Percentiles rank a stretch among this genome's conserved stretches.
Conservation (phyloP, 306 rosid genomes). For the Acacia crassicarpa region DNA sequence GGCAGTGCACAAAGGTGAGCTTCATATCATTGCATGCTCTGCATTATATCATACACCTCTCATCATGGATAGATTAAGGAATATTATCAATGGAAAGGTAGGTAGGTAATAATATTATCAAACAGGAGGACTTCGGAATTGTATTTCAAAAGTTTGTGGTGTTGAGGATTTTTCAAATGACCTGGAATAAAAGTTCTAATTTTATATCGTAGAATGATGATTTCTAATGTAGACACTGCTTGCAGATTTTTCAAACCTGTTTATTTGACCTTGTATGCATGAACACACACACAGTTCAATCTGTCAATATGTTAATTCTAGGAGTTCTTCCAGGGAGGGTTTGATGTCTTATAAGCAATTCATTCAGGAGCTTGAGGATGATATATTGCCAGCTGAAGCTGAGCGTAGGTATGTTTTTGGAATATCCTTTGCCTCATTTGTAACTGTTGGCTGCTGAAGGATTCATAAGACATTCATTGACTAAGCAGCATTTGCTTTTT, state of each 20-base stretch:
- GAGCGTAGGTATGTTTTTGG: constrained; percentile 76
- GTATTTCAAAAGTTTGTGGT: background rate
- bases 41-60: background rate
- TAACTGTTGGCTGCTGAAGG: background rate
- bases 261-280: background rate
- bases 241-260: background rate
- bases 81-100: constrained; percentile 10
- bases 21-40: constrained; percentile 1
- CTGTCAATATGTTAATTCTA: constrained; percentile 28
- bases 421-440: constrained; percentile 16
- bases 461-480: constrained; percentile 18
- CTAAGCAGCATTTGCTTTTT: constrained; percentile 8
- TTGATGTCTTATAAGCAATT: constrained; percentile 96
- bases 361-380: constrained; percentile 99
- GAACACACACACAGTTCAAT: background rate
- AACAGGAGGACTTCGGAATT: background rate
- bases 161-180: background rate
- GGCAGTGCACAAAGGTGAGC: constrained; percentile 47
- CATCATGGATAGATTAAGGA: background rate
- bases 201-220: background rate
- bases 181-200: background rate
- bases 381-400: constrained; percentile 91
- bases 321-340: constrained; percentile 74
- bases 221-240: background rate
- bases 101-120: background rate